phyloP scores from a whole-genome alignment of 2,329 filamentous ascomycete species.

The Thermoascus crustaceus region DNA sequence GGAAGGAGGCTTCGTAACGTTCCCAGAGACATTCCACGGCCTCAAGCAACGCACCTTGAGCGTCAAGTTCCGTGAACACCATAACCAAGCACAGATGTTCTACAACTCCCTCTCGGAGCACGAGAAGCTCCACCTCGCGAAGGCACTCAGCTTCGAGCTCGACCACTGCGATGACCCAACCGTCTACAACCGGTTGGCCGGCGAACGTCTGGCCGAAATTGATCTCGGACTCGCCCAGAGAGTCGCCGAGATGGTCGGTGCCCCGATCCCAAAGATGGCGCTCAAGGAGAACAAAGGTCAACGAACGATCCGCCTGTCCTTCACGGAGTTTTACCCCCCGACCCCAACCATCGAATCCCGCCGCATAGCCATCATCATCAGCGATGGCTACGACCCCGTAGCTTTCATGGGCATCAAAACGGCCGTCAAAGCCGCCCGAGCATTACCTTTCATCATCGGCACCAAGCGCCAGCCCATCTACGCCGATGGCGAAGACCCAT shows the following conservation, averaged over 20 bases:
- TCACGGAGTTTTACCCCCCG: constrained; percentile 61
- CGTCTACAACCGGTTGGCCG: constrained; percentile 63
- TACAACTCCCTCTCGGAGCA: constrained; percentile 64
- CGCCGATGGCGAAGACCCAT: constrained; percentile 47
- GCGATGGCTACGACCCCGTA: constrained; percentile 38
- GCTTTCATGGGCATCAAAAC: constrained; percentile 58
- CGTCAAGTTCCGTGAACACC: constrained; percentile 70
- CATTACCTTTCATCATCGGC: constrained; percentile 62
- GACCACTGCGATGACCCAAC: constrained; percentile 74
- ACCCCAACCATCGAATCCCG: constrained; percentile 61
- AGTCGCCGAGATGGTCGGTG: constrained; percentile 62
- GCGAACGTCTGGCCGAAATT: constrained; percentile 64
- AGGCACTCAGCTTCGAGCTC: constrained; percentile 61
- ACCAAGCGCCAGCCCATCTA: constrained; percentile 59
- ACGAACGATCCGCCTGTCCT: constrained; percentile 57
- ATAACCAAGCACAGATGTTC: constrained; percentile 71
- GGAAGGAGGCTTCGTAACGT: constrained; percentile 63
- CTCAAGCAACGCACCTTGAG: constrained; percentile 60
- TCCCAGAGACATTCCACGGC: constrained; percentile 56
- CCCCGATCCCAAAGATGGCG: constrained; percentile 48
- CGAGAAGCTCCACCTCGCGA: constrained; percentile 57
- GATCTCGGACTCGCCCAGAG: constrained; percentile 60
- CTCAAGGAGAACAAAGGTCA: constrained; percentile 56
- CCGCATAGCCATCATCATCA: constrained; percentile 50
- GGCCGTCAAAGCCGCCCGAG: constrained; percentile 54